Evolutionary conservation across 257 asterid species (phyloP).

Genomic region (Solanum etuberosum): DNA sequence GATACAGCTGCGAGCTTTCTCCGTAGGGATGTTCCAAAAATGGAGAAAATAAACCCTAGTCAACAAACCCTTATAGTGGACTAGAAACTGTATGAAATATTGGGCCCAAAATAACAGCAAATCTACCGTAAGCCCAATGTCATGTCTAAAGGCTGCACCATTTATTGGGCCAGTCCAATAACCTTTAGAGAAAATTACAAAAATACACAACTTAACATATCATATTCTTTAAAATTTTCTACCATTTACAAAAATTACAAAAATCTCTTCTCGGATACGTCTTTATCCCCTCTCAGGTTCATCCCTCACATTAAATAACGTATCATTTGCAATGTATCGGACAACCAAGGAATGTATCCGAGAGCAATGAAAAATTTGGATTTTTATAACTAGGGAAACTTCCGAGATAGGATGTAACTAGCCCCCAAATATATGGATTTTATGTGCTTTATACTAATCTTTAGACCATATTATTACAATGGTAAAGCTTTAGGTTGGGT

Average conservation of each 20-base stretch:
- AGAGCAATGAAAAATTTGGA: no score
- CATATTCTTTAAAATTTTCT: no score
- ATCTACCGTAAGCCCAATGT: not conserved
- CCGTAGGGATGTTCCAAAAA: not conserved
- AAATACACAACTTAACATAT: no score
- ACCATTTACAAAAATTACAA: no score
- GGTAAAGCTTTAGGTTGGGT: not conserved
- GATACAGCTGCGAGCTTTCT: not conserved
- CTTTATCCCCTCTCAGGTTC: fast-evolving
- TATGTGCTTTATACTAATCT: not conserved
- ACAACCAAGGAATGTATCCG: no score
- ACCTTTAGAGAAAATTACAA: not conserved
- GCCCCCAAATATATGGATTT: no score
- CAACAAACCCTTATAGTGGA: not conserved
- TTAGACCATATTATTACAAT: not conserved
- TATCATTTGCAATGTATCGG: no score
- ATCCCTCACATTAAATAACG: no score
- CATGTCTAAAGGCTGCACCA: not conserved
- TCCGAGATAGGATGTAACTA: no score
- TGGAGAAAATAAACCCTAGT: not conserved
- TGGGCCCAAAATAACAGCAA: not conserved
- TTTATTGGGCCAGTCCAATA: not conserved
- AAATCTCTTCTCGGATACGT: no score
- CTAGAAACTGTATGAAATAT: not conserved
- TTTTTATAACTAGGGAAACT: no score